Conservation (phyloP, 1,284 basidiomycete genomes). For the Vanrija sp. region DNA sequence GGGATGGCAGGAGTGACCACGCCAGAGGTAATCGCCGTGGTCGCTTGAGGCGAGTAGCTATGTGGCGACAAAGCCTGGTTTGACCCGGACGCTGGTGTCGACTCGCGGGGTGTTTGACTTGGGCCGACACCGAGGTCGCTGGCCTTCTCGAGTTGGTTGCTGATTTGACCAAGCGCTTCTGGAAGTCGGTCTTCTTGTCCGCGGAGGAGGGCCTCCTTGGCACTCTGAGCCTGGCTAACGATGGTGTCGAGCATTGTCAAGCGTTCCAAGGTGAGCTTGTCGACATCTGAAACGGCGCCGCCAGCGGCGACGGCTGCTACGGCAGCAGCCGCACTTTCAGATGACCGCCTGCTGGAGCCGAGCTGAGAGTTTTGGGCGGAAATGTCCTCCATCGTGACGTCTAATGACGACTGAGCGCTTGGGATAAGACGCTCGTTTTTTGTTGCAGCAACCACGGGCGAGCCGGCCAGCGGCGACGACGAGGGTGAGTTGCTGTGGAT, state of each 20-base stretch:
- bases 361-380: background rate
- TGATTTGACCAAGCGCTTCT: conserved; percentile 36
- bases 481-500: conserved; percentile 14
- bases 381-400: conserved; percentile 38
- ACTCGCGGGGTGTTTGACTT: conserved; percentile 30
- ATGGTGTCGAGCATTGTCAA: conserved; percentile 42
- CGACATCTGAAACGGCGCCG: too few relatives aligned
- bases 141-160: conserved; percentile 39
- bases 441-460: conserved; percentile 26
- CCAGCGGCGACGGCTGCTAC: background rate
- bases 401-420: background rate
- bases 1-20: background rate
- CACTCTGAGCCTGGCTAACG: conserved; percentile 35
- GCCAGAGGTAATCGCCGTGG: background rate
- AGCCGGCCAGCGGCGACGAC: conserved; percentile 22
- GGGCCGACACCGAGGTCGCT: conserved; percentile 39
- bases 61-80: conserved; percentile 32
- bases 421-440: background rate
- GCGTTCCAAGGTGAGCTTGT: conserved; percentile 12
- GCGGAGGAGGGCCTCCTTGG: conserved; percentile 35
- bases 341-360: too few relatives aligned
- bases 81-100: conserved; percentile 18
- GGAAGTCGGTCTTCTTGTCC: conserved; percentile 36
- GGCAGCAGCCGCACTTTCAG: background rate
- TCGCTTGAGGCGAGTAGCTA: conserved; percentile 16